phyloP scores from a whole-genome alignment of 1,284 basidiomycete species.

The Austroboletus olivaceoglutinosus region DNA sequence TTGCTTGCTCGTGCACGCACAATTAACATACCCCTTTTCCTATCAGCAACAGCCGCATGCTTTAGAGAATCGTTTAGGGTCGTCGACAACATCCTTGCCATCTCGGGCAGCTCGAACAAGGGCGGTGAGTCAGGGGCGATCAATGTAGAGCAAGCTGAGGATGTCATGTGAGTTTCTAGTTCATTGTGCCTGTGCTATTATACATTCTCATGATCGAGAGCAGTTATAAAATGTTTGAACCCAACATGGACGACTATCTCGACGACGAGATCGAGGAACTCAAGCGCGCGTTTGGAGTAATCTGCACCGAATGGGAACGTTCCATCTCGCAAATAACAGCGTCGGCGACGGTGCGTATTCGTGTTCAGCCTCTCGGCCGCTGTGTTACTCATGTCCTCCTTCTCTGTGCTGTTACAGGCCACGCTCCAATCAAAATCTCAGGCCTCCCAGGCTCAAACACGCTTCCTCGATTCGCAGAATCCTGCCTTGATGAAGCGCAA shows the following conservation, averaged over 20 bases:
- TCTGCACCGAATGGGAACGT: constrained; percentile 79
- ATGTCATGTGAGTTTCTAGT: constrained; percentile 64
- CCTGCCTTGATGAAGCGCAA: constrained; percentile 92
- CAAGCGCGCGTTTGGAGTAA: constrained; percentile 69
- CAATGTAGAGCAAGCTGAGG: constrained; percentile 61
- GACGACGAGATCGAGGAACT: constrained; percentile 88
- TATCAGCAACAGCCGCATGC: constrained; percentile 85
- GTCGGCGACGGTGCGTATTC: constrained; percentile 15
- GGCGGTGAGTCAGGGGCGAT: constrained; percentile 24
- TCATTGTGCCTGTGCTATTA: neutral
- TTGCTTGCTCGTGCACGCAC: constrained; percentile 78
- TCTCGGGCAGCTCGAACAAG: constrained; percentile 33
- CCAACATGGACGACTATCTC: constrained; percentile 95
- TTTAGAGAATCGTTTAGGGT: constrained; percentile 88
- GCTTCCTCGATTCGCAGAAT: constrained; percentile 82
- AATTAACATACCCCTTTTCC: constrained; percentile 70
- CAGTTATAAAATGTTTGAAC: constrained; percentile 91
- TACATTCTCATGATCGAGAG: constrained; percentile 2
- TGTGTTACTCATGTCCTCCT: neutral
- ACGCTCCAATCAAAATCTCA: neutral
- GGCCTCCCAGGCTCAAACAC: constrained; percentile 45
- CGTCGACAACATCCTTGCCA: constrained; percentile 70
- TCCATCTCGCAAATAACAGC: constrained; percentile 43
- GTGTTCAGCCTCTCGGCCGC: neutral
- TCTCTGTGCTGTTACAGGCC: too few relatives aligned